Evolutionary conservation across 2,329 filamentous ascomycete species (phyloP).

Genomic region (Aspergillus bombycis): DNA sequence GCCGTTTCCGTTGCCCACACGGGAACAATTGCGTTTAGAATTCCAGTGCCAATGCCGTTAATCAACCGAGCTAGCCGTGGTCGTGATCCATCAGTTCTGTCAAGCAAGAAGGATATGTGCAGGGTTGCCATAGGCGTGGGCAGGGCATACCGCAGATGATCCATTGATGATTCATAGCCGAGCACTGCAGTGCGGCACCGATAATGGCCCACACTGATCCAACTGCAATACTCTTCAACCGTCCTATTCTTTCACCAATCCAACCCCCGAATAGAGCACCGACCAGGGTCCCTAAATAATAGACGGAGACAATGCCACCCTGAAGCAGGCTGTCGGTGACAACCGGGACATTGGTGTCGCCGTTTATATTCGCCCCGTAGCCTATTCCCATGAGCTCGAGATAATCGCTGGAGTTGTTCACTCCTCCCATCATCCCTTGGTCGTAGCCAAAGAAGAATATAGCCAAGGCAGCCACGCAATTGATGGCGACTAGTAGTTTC

Average conservation of each 20-base stretch:
- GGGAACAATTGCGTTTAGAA: conserved; percentile 70
- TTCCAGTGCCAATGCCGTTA: conserved; percentile 69
- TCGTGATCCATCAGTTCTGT: too few species aligned
- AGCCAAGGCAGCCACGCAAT: conserved; percentile 64
- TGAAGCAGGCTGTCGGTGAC: conserved; percentile 65
- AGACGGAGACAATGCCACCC: conserved; percentile 64
- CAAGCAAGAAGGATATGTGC: too few species aligned
- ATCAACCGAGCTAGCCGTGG: conserved; percentile 55
- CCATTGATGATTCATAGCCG: conserved; percentile 67
- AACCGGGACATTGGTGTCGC: conserved; percentile 50
- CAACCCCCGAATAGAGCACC: conserved; percentile 66
- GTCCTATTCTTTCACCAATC: conserved; percentile 64
- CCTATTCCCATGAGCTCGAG: conserved; percentile 68
- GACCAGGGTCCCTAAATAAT: conserved; percentile 65
- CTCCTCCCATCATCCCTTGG: conserved; percentile 62
- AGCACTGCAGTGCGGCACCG: conserved; percentile 67
- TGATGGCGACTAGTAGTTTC: conserved; percentile 63
- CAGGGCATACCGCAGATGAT: conserved; percentile 65
- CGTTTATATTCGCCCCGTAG: conserved; percentile 55
- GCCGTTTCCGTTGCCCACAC: conserved; percentile 73
- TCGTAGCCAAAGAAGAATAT: conserved; percentile 71
- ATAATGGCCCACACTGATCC: conserved; percentile 62
- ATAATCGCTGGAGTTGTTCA: conserved; percentile 68
- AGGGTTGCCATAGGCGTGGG: too few species aligned
- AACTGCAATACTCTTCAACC: conserved; percentile 65